Evolutionary conservation across 2,329 filamentous ascomycete species (phyloP), one percentile per base, ranked within the genome.

Genomic region (Cryphonectria naterciae): DNA sequence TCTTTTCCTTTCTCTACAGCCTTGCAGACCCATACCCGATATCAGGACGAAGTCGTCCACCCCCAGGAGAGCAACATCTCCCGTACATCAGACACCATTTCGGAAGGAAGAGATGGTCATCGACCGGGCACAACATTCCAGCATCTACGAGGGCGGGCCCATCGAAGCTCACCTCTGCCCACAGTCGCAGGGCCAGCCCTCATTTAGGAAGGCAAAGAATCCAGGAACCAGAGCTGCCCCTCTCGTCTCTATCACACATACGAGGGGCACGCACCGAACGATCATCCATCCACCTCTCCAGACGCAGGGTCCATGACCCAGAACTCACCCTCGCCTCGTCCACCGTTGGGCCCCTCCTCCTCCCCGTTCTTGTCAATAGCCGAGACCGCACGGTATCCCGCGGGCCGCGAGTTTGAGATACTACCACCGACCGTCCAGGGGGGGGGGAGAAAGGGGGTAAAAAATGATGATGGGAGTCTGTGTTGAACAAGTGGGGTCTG

Each of bases 401-500:
- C 58, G 58, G 58, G 58, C 35, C 32, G 35, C 58, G 58, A 61
- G 17, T 32, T 19, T 8, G 32, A 4, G 32, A 37, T 61, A 22
- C 35, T 32, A 22, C 35, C 58, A 19, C 35, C 35, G 32, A 39
- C 4, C 5, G 22, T 49, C 3, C 46, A 7, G 6, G 46, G 46
- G 46, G 46, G 22, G 19, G 22, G 46, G 8, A 10, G 7, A 7
- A 2, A 49, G n/a, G 4, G 15, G 3, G 10, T n/a, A n/a, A n/a
- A 10, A n/a, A 49, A n/a, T 22, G 46, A n/a, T 22, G 35, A 61
- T 61, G 58, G 35, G 32, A 61, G 58, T 61, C 58, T 61, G 58
- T 61, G 58, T 61, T 61, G 58, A 61, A 61, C 58, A 61, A 61
- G 58, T 61, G 58, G 58, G 11, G 32, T 32, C 15, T 15, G 54